Conservation (phyloP, 1,284 basidiomycete genomes). For the Cryptococcus sp. region DNA sequence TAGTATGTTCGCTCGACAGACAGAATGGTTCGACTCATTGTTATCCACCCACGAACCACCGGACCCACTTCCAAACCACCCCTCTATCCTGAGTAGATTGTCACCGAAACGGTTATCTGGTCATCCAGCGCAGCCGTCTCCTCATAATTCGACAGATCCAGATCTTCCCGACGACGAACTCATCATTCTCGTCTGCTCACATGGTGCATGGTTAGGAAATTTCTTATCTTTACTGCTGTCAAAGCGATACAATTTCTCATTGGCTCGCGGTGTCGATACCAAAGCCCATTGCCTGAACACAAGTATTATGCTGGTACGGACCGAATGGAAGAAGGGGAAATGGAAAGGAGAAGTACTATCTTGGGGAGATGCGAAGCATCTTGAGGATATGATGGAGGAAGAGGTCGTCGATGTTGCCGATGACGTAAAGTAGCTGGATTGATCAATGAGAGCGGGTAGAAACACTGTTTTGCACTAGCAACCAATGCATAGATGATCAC, state of each 20-base stretch:
- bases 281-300: constrained; percentile 27
- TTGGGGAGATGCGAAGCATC: constrained; percentile 31
- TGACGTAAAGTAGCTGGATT: constrained; percentile 3
- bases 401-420: constrained; percentile 12
- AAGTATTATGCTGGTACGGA: constrained; percentile 28
- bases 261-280: constrained; percentile 18
- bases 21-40: constrained; percentile 19
- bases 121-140: too few species aligned
- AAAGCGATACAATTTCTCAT: constrained; percentile 6
- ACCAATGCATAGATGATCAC: too few species aligned
- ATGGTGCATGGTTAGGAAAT: constrained; percentile 44
- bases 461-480: too few species aligned
- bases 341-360: constrained; percentile 21
- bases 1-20: constrained; percentile 17
- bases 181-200: constrained; percentile 38
- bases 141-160: too few species aligned
- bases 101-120: too few species aligned
- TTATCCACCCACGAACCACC: constrained; percentile 12
- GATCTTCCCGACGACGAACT: not conserved
- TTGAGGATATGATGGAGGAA: constrained; percentile 12
- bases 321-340: not conserved
- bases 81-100: not conserved
- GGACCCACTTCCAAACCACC: constrained; percentile 2
- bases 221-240: constrained; percentile 29
- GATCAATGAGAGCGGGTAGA: too few species aligned